Conservation (phyloP, 116 monocot genomes). For the Dioscorea cayenensis region DNA sequence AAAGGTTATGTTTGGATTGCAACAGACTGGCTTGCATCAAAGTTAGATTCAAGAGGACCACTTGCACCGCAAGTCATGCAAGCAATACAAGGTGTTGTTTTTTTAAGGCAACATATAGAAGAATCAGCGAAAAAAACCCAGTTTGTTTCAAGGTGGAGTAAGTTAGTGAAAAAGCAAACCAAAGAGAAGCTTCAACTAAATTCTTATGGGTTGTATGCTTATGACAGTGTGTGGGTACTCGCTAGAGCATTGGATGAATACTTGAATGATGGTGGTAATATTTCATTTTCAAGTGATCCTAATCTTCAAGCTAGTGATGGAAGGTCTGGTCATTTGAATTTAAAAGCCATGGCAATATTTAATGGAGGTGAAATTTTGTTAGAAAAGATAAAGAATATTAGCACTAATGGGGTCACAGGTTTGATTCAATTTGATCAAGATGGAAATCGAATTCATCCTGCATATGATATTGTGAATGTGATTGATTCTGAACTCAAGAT, state of each 20-base stretch:
- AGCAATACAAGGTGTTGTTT: conserved; percentile 64
- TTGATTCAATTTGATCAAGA: conserved; percentile 44
- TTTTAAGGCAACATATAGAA: conserved; percentile 55
- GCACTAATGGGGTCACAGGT: conserved; percentile 62
- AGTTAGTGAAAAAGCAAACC: conserved; percentile 12
- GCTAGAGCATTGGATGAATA: conserved; percentile 73
- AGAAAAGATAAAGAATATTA: conserved; percentile 33
- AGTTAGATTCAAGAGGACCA: conserved; percentile 45
- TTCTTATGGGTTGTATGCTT: conserved; percentile 70
- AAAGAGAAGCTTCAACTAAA: conserved; percentile 38
- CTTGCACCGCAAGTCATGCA: conserved; percentile 31
- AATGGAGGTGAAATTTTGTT: conserved; percentile 48
- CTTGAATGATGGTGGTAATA: conserved; percentile 33
- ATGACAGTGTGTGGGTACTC: conserved; percentile 82
- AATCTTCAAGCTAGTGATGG: conserved; percentile 33
- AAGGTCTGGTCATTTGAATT: conserved; percentile 40
- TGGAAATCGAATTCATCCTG: conserved; percentile 56
- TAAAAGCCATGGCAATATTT: conserved; percentile 27
- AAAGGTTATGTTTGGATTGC: conserved; percentile 91
- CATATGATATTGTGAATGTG: conserved; percentile 78
- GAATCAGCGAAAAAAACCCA: conserved; percentile 46
- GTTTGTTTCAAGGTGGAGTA: conserved; percentile 44
- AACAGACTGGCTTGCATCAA: conserved; percentile 82
- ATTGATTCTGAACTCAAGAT: conserved; percentile 32
- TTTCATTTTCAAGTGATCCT: conserved; percentile 59